These are phyloP conservation scores for Saxophila tyrrhenica DNA, from an alignment of 495 filamentous ascomycete genomes.

Conservation along the genomic window DNA sequence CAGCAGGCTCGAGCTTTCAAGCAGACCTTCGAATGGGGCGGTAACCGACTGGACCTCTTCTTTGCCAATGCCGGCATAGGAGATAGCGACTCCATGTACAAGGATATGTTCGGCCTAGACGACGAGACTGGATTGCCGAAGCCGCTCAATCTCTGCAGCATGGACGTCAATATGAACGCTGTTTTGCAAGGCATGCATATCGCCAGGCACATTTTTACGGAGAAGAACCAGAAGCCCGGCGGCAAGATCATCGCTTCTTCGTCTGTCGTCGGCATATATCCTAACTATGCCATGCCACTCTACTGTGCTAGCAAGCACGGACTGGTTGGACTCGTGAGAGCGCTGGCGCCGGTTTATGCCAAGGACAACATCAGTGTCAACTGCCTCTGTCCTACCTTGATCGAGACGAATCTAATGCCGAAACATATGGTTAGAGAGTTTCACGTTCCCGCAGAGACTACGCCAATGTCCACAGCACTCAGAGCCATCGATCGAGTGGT, in stretches of 20 bases:
- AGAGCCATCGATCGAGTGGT: slow-evolving; percentile 23
- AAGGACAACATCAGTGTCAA: slow-evolving; percentile 31
- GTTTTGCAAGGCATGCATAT: slow-evolving; percentile 21
- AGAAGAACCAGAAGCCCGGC: slow-evolving; percentile 6
- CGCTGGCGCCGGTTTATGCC: slow-evolving; percentile 20
- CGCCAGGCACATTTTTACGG: slow-evolving; percentile 22
- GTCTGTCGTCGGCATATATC: slow-evolving; percentile 24
- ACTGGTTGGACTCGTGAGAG: slow-evolving; percentile 26
- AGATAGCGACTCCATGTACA: slow-evolving; percentile 21
- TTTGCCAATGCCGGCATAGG: slow-evolving; percentile 24
- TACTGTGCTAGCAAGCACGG: slow-evolving; percentile 31
- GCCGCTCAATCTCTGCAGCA: slow-evolving; percentile 15
- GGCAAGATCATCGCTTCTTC: slow-evolving; percentile 20
- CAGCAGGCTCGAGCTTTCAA: slow-evolving; percentile 31
- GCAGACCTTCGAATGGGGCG: slow-evolving; percentile 28
- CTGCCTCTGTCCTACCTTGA: slow-evolving; percentile 23
- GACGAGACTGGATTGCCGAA: slow-evolving; percentile 16
- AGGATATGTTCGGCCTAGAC: slow-evolving; percentile 10
- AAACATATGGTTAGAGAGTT: background rate
- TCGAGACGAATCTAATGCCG: slow-evolving; percentile 13
- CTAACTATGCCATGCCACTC: slow-evolving; percentile 16
- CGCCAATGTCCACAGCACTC: slow-evolving; percentile 7
- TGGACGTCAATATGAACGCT: slow-evolving; percentile 25
- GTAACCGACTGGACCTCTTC: slow-evolving; percentile 21
- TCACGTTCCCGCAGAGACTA: background rate